Evolutionary conservation across 2,329 filamentous ascomycete species (phyloP).

Genomic region (Ophiocordyceps polyrhachis-furcata): DNA sequence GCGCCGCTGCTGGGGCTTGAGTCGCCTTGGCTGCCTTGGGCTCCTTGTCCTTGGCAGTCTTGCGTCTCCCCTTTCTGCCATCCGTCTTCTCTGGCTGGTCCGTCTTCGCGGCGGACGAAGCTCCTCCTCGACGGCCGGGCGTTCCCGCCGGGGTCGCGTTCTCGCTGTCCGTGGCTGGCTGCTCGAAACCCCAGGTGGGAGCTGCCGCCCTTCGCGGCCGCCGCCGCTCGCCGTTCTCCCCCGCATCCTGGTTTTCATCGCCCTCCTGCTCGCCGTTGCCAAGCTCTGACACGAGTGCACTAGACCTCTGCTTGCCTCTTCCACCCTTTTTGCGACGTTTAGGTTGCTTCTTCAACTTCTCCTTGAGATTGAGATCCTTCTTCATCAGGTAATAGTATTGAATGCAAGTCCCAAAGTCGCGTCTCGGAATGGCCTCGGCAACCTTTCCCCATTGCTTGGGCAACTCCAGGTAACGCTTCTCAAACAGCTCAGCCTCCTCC

Average conservation of each 20-base stretch:
- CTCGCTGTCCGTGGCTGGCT: constrained; percentile 38
- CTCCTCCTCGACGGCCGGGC: constrained; percentile 31
- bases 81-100: constrained; percentile 27
- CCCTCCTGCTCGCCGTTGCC: constrained; percentile 38
- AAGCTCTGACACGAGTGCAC: constrained; percentile 47
- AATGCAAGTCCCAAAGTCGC: constrained; percentile 64
- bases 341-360: constrained; percentile 49
- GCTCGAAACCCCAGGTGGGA: constrained; percentile 54
- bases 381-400: constrained; percentile 75
- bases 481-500: constrained; percentile 51
- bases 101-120: constrained; percentile 17
- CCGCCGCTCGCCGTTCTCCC: constrained; percentile 40
- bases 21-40: constrained; percentile 18
- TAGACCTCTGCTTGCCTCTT: constrained; percentile 39
- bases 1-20: constrained; percentile 13
- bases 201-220: constrained; percentile 47
- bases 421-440: constrained; percentile 44
- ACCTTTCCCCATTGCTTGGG: constrained; percentile 74
- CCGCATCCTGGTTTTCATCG: constrained; percentile 35
- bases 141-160: constrained; percentile 37
- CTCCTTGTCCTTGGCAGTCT: constrained; percentile 21
- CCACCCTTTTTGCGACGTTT: constrained; percentile 37
- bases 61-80: constrained; percentile 18
- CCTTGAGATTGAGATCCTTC: constrained; percentile 56
- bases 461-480: constrained; percentile 54